phyloP scores from a whole-genome alignment of 768 basidiomycete species.

The Hypsizygus marmoreus region DNA sequence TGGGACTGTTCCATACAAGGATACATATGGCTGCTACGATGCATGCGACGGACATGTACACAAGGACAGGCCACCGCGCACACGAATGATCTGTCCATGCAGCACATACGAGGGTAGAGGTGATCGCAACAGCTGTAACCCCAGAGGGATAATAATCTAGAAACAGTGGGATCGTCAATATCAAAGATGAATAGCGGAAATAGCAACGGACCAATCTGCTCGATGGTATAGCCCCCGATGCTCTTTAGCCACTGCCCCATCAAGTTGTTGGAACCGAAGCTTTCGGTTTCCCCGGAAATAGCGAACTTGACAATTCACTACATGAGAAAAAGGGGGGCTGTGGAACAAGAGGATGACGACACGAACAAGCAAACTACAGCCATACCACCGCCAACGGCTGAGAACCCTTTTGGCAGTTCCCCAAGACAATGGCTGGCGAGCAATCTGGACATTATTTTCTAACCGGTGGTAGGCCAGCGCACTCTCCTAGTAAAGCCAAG shows the following conservation, averaged over 20 bases:
- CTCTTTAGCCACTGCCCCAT: conserved; percentile 75
- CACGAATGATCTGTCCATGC: conserved; percentile 62
- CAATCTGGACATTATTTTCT: conserved; percentile 39
- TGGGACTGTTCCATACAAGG: conserved; percentile 61
- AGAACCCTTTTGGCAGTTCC: conserved; percentile 48
- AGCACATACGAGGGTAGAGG: conserved; percentile 62
- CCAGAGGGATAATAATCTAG: conserved; percentile 58
- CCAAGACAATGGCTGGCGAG: conserved; percentile 48
- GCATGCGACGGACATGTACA: conserved; percentile 60
- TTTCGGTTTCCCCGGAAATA: conserved; percentile 66
- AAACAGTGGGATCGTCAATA: background rate
- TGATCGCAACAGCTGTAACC: conserved; percentile 64
- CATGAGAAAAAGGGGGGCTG: background rate
- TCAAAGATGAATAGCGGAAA: background rate
- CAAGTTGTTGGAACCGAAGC: conserved; percentile 68
- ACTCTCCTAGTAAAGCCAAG: conserved; percentile 48
- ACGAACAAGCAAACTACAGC: conserved; percentile 60
- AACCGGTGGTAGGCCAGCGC: conserved; percentile 52
- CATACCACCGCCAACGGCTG: conserved; percentile 68
- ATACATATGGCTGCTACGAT: conserved; percentile 58
- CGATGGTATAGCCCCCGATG: conserved; percentile 60
- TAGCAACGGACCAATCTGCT: conserved; percentile 51
- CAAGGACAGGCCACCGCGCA: conserved; percentile 63
- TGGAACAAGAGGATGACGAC: background rate
- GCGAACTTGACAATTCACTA: conserved; percentile 46